Percentiles rank a stretch among this genome's conserved stretches.
These are phyloP conservation scores for Candida corydali DNA, from an alignment of 805 yeast species.

Conservation along the genomic window DNA sequence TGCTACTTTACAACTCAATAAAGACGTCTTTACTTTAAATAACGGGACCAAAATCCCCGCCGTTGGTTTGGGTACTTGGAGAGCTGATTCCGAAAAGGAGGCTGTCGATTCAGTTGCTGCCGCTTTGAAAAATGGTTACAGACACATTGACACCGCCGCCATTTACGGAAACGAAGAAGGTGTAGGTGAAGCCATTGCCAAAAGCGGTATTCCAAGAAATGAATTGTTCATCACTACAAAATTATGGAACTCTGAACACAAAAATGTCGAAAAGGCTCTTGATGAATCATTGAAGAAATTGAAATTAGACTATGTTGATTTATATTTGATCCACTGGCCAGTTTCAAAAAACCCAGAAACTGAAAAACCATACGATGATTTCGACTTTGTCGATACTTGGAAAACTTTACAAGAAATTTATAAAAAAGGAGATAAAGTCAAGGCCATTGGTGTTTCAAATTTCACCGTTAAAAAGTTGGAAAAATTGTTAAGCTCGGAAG, in stretches of 20 bases:
- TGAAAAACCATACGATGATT: conserved; percentile 15
- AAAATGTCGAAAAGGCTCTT: conserved; percentile 49
- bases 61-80: conserved; percentile 75
- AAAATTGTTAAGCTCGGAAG: conserved; percentile 45
- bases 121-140: conserved; percentile 66
- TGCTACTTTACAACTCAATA: conserved; percentile 6
- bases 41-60: conserved; percentile 62
- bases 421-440: conserved; percentile 49
- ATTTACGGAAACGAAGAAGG: conserved; percentile 62
- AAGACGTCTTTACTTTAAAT: conserved; percentile 43
- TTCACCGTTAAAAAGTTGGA: conserved; percentile 45
- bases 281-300: conserved; percentile 57
- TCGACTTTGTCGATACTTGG: conserved; percentile 37
- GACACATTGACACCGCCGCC: conserved; percentile 77
- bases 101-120: conserved; percentile 53
- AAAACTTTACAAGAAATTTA: conserved; percentile 43
- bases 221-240: conserved; percentile 72
- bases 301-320: conserved; percentile 72
- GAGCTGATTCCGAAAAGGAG: conserved; percentile 41
- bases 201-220: conserved; percentile 58
- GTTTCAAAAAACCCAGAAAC: conserved; percentile 37
- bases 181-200: conserved; percentile 53
- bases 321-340: conserved; percentile 85
- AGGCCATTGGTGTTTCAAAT: conserved; percentile 77
- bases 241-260: conserved; percentile 55